Evolutionary conservation across 768 basidiomycete genomes (phyloP), one percentile per base, ranked within the genome.

Genomic region (Sporobolomyces pararoseus): DNA sequence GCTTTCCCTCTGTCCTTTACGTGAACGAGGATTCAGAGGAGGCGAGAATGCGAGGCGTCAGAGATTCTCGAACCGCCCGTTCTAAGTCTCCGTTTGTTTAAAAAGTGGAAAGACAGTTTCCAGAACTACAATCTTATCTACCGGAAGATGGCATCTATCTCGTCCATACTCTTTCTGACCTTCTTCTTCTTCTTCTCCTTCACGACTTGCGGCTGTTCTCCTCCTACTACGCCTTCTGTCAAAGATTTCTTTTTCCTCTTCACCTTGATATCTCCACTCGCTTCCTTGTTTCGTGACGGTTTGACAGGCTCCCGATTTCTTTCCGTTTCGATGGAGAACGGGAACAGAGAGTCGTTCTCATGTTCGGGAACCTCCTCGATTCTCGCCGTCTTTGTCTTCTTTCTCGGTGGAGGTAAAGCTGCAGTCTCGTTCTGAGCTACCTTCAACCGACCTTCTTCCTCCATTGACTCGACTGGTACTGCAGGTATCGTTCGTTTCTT

Each of bases 61-160:
- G n/a, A n/a, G n/a, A n/a, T n/a, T n/a, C n/a, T n/a, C n/a, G n/a
- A n/a, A n/a, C n/a, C n/a, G n/a, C n/a, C 39, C 10, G 10, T 42
- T 17, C 39, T 9, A 42, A 42, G 10, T 42, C 39, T 42, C 39
- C 39, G 39, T 42, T 42, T 17, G 10, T 42, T 17, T 9, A 42
- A 42, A 42, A 17, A 42, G 39, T 9, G 9, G 10, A 42, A 17
- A 9, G 46, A 14, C 46, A 7, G 14, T 47, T 14, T 6, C 21
- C 46, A 21, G 7, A 13, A 6, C 10, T 14, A 12, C 14, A 47
- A 47, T 13, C 46, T 14, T 23, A 23, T 12, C 21, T 23, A 47
- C 10, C 46, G 14, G 21, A 47, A 70, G 31, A 72, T 72, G 4
- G 53, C 65, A 29, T 69, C 74, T 12, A 75, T 72, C 68, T 75